A percentile compares a stretch with the other conserved stretches of the same genome.
Evolutionary conservation across 2,329 filamentous ascomycete genomes (phyloP).

Genomic region (Colletotrichum sp.): DNA sequence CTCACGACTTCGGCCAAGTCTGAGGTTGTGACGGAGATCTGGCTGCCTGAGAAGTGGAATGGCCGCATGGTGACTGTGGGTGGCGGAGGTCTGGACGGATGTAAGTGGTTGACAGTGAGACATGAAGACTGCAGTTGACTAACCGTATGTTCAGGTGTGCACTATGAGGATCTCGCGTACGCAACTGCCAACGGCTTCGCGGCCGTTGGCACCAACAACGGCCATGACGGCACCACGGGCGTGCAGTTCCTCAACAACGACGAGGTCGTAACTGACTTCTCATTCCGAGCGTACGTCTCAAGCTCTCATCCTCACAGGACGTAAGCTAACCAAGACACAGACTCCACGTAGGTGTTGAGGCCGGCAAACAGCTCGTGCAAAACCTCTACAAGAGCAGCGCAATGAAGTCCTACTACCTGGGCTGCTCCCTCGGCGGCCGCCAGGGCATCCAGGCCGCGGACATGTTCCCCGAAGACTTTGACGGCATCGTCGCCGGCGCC

Average conservation of each 20-base stretch:
- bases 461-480: slow-evolving; percentile 51
- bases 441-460: slow-evolving; percentile 54
- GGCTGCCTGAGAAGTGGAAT: slow-evolving; percentile 51
- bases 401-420: slow-evolving; percentile 52
- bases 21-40: slow-evolving; percentile 48
- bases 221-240: slow-evolving; percentile 49
- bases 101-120: slow-evolving; percentile 25
- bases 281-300: slow-evolving; percentile 29
- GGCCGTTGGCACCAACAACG: slow-evolving; percentile 54
- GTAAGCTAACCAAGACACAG: background rate
- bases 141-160: slow-evolving; percentile 33
- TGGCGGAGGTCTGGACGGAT: slow-evolving; percentile 54
- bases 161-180: slow-evolving; percentile 53
- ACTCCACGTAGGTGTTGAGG: slow-evolving; percentile 51
- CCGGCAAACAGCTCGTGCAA: slow-evolving; percentile 52
- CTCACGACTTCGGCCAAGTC: slow-evolving; percentile 38
- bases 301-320: rapidly evolving
- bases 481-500: slow-evolving; percentile 57
- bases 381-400: slow-evolving; percentile 48
- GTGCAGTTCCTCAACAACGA: slow-evolving; percentile 36
- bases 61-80: slow-evolving; percentile 52
- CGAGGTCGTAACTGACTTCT: slow-evolving; percentile 40
- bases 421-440: slow-evolving; percentile 59
- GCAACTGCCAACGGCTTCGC: slow-evolving; percentile 48
- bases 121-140: background rate